phyloP scores from a whole-genome alignment of 768 basidiomycete genomes.

The Chiua virens region DNA sequence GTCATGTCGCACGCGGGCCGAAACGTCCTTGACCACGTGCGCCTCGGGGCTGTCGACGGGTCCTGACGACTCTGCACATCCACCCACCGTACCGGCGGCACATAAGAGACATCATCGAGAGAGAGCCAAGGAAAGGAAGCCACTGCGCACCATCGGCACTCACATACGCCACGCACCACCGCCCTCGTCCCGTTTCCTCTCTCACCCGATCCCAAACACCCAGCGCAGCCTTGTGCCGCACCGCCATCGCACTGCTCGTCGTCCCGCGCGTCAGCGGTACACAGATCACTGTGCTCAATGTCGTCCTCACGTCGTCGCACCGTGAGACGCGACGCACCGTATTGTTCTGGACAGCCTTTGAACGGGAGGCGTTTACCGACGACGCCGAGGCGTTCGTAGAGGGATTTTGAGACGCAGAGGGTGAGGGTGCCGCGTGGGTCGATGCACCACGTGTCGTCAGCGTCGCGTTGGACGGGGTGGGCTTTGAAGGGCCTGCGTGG shows the following conservation, averaged over 20 bases:
- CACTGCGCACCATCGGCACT: slow-evolving; percentile 29
- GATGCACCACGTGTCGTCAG: slow-evolving; percentile 70
- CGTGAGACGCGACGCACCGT: slow-evolving; percentile 39
- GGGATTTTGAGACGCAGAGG: slow-evolving; percentile 51
- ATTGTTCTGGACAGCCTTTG: slow-evolving; percentile 45
- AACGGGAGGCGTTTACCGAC: slow-evolving; percentile 56
- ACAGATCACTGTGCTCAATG: slow-evolving; percentile 8
- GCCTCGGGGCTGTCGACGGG: background rate
- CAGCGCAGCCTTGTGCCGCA: slow-evolving; percentile 42
- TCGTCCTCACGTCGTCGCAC: too few species aligned
- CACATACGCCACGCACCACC: slow-evolving; percentile 48
- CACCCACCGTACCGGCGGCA: too few species aligned
- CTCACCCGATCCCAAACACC: slow-evolving; percentile 51
- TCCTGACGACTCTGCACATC: too few species aligned
- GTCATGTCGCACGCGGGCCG: slow-evolving; percentile 22
- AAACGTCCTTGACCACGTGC: slow-evolving; percentile 13
- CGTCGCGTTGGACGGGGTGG: slow-evolving; percentile 28
- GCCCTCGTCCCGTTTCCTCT: slow-evolving; percentile 26
- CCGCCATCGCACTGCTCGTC: slow-evolving; percentile 37
- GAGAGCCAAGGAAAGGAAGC: background rate
- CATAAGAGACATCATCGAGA: too few species aligned
- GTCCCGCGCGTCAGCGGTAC: slow-evolving; percentile 43
- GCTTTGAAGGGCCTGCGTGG: slow-evolving; percentile 37
- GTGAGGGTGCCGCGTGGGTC: too few species aligned
- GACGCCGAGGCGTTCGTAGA: slow-evolving; percentile 62